phyloP scores from a whole-genome alignment of 1,284 basidiomycete genomes.

The Cryptococcus sp. region DNA sequence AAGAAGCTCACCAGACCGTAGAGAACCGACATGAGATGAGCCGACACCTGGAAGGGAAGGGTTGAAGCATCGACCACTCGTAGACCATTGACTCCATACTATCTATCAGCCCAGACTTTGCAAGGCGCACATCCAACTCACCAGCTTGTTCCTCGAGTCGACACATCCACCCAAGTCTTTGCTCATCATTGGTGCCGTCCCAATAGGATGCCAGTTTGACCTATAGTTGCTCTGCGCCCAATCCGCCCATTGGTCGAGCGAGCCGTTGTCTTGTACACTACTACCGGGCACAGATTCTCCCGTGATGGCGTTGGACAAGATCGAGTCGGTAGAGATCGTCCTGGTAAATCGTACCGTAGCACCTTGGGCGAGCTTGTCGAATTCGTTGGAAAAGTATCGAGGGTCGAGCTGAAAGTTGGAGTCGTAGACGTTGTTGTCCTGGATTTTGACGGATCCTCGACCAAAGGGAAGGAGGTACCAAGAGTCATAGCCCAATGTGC shows the following conservation, averaged over 20 bases:
- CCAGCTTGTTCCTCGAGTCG: conserved; percentile 46
- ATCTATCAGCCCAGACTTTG: not conserved
- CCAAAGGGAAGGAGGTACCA: conserved; percentile 45
- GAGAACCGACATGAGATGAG: conserved; percentile 38
- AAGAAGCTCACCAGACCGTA: conserved; percentile 38
- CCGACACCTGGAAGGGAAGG: conserved; percentile 48
- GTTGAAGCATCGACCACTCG: conserved; percentile 51
- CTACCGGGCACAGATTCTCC: conserved; percentile 42
- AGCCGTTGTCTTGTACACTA: not conserved
- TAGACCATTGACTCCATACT: conserved; percentile 47
- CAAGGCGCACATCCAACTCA: conserved; percentile 29
- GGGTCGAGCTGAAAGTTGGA: conserved; percentile 34
- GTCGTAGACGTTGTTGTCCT: conserved; percentile 28
- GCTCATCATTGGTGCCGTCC: conserved; percentile 59
- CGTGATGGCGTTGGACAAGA: conserved; percentile 27
- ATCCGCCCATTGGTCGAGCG: conserved; percentile 40
- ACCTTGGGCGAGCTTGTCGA: conserved; percentile 24
- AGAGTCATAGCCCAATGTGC: conserved; percentile 37
- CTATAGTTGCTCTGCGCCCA: conserved; percentile 38
- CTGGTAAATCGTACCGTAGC: conserved; percentile 19
- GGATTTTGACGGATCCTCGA: conserved; percentile 39
- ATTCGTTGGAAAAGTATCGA: conserved; percentile 42
- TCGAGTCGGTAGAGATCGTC: conserved; percentile 27
- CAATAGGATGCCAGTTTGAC: conserved; percentile 51
- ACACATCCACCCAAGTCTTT: conserved; percentile 54